Evolutionary conservation across 176 grass and related monocot species (phyloP).

Genomic region (Triticum timopheevii): DNA sequence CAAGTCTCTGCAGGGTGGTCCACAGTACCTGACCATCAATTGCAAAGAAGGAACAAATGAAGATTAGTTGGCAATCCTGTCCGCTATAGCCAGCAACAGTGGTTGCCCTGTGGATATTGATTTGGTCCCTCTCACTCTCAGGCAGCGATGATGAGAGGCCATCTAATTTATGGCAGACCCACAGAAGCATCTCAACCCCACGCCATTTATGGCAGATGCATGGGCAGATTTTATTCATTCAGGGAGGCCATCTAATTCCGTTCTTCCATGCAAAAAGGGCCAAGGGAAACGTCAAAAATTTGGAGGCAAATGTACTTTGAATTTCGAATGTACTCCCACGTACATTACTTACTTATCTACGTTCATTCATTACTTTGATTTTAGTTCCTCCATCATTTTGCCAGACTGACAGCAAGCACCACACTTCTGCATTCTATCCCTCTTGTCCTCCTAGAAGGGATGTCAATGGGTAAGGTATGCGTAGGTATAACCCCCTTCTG

Average conservation of each 20-base stretch:
- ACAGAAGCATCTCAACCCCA: constrained; percentile 16
- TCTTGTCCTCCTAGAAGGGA: not conserved
- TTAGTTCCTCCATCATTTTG: not conserved
- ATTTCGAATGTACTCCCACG: not conserved
- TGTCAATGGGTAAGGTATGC: too few species aligned
- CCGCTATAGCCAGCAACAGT: not conserved
- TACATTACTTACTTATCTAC: not conserved
- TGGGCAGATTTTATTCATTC: constrained; percentile 1
- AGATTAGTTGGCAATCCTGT: constrained; percentile 40
- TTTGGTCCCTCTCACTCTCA: constrained; percentile 1
- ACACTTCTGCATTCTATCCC: not conserved
- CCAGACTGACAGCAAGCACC: not conserved
- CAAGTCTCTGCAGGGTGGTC: not conserved
- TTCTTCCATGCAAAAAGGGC: not conserved
- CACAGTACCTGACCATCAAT: not conserved
- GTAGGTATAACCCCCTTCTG: too few species aligned
- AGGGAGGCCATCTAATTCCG: not conserved
- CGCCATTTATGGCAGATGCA: constrained; percentile 1
- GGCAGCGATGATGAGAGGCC: not conserved
- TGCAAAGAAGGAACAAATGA: not conserved
- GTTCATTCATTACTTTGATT: not conserved
- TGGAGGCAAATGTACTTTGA: constrained; percentile 33
- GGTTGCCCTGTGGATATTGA: constrained; percentile 22
- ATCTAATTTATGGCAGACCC: constrained; percentile 23
- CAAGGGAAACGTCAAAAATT: constrained; percentile 30